Conservation (phyloP, 257 asterid species). For the Solanum etuberosum region DNA sequence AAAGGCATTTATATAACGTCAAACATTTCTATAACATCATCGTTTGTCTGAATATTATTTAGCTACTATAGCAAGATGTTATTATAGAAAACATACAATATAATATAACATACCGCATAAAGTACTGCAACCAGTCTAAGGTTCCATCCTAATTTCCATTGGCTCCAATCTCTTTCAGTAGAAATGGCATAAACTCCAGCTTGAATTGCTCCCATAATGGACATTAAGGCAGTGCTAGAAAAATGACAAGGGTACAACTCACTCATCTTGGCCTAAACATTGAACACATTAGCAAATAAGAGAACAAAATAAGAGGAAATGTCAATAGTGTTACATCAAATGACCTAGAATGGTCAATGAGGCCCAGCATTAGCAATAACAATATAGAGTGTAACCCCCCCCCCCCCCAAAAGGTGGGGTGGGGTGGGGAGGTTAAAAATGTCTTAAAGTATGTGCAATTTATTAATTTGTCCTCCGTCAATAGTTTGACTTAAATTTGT, state of each 20-base stretch:
- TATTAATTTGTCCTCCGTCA: too few species aligned
- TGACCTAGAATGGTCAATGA: neutral
- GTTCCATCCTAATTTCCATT: constrained; percentile 52
- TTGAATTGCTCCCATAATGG: constrained; percentile 32
- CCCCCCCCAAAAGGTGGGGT: too few species aligned
- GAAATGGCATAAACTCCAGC: constrained; percentile 26
- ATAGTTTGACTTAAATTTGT: too few species aligned
- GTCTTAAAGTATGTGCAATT: too few species aligned
- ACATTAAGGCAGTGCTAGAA: constrained; percentile 46
- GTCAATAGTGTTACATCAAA: neutral
- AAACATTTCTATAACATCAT: neutral
- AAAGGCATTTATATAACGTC: neutral
- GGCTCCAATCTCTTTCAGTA: constrained; percentile 35
- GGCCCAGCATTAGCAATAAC: too few species aligned
- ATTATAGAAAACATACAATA: neutral
- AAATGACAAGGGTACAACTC: constrained; percentile 52
- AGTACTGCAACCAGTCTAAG: constrained; percentile 35
- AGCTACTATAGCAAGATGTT: neutral
- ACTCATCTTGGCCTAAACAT: constrained; percentile 31
- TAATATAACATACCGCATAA: constrained; percentile 22
- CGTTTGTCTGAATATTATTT: neutral
- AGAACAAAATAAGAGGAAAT: neutral
- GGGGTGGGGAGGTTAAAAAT: too few species aligned
- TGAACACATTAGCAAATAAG: neutral
- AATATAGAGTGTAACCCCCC: too few species aligned